Percentiles rank a stretch among this genome's conserved stretches.
Conservation (phyloP, 2,329 filamentous ascomycete genomes). For the Fusarium chaquense region DNA sequence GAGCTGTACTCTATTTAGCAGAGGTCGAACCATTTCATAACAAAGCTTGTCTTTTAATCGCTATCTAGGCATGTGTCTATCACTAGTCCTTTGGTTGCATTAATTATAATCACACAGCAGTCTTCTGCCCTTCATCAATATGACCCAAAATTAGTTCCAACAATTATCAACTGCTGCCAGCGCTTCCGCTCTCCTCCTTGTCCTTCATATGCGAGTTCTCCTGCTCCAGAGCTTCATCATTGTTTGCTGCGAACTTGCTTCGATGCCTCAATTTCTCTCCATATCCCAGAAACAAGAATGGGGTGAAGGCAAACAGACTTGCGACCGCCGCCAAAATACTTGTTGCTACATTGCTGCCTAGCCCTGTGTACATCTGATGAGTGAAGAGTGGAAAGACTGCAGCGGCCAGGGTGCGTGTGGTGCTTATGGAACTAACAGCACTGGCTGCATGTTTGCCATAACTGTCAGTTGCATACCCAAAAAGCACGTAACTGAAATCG, state of each 20-base stretch:
- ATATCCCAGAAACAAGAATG: conserved; percentile 5
- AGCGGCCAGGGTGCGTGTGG: conserved; percentile 7
- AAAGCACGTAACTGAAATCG: conserved; percentile 20
- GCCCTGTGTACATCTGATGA: conserved; percentile 3
- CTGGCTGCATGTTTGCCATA: conserved; percentile 19
- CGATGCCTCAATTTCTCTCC: conserved; percentile 7
- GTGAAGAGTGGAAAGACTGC: conserved; percentile 16
- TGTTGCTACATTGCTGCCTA: conserved; percentile 15
- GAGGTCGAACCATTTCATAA: too few species aligned
- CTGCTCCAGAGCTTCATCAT: background rate
- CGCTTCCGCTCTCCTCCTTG: too few species aligned
- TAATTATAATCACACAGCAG: too few species aligned
- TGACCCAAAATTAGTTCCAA: too few species aligned
- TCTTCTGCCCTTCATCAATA: too few species aligned
- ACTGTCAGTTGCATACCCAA: conserved; percentile 12
- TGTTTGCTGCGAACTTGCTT: conserved; percentile 15
- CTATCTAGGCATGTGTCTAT: too few species aligned
- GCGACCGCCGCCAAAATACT: conserved; percentile 14
- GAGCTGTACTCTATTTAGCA: background rate
- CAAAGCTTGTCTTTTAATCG: too few species aligned
- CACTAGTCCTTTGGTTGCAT: too few species aligned
- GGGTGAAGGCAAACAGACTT: conserved; percentile 12
- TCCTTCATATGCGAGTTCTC: conserved; percentile 16
- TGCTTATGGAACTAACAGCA: conserved; percentile 14
- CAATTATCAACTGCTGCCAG: too few species aligned